These are phyloP conservation scores for Fusarium goolgardi DNA, from an alignment of 2,329 filamentous ascomycete species.

Conservation along the genomic window DNA sequence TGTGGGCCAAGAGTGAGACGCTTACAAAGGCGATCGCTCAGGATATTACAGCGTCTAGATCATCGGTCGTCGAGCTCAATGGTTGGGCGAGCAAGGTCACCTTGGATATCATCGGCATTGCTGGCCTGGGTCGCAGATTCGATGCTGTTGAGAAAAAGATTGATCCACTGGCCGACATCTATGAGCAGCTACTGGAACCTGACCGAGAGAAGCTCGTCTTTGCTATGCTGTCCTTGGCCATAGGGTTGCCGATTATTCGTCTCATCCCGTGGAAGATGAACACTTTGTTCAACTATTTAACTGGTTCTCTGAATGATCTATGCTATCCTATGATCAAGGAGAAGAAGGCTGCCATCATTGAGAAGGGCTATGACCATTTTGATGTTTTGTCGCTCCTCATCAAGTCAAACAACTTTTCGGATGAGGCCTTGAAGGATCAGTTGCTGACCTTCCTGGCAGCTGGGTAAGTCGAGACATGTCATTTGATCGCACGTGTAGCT, in stretches of 20 bases:
- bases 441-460: conserved; percentile 65
- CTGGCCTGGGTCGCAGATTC: conserved; percentile 67
- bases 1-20: conserved; percentile 68
- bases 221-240: conserved; percentile 25
- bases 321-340: conserved; percentile 53
- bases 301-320: conserved; percentile 16
- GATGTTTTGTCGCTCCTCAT: conserved; percentile 73
- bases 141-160: conserved; percentile 53
- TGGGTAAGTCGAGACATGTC: neutral
- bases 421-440: conserved; percentile 64
- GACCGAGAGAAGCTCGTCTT: conserved; percentile 58
- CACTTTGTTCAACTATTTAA: conserved; percentile 27
- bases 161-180: conserved; percentile 59
- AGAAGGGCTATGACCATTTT: conserved; percentile 59
- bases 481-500: neutral
- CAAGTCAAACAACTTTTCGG: conserved; percentile 63
- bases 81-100: conserved; percentile 65
- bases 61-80: conserved; percentile 52
- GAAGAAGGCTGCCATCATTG: conserved; percentile 60
- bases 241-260: conserved; percentile 22
- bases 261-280: conserved; percentile 42
- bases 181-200: conserved; percentile 59
- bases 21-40: conserved; percentile 56
- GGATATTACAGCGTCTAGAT: conserved; percentile 44
- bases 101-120: conserved; percentile 69